phyloP scores from a whole-genome alignment of 768 basidiomycete genomes.

The Kwoniella pini region DNA sequence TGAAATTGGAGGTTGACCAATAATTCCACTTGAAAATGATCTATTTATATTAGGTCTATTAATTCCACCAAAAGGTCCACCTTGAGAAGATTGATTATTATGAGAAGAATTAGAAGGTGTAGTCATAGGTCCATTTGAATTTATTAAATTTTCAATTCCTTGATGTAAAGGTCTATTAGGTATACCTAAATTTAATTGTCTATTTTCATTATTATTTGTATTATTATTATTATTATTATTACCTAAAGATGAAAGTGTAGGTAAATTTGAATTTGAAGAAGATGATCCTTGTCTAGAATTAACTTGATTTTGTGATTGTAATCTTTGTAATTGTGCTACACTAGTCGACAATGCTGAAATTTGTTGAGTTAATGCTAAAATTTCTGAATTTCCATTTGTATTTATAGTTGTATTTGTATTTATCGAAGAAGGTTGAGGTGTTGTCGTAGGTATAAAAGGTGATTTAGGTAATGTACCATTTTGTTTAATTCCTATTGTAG shows the following conservation, averaged over 20 bases:
- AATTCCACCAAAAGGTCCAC: neutral
- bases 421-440: slow-evolving; percentile 1
- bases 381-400: slow-evolving; percentile 9
- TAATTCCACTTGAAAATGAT: slow-evolving; percentile 30
- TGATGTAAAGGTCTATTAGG: slow-evolving; percentile 15
- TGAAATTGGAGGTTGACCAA: slow-evolving; percentile 18
- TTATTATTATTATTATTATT: too few relatives aligned
- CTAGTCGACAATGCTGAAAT: slow-evolving; percentile 49
- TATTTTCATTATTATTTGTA: too few relatives aligned
- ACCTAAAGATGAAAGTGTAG: neutral
- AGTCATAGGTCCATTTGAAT: slow-evolving; percentile 22
- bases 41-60: slow-evolving; percentile 31
- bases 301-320: slow-evolving; percentile 37
- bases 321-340: slow-evolving; percentile 53
- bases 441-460: slow-evolving; percentile 19
- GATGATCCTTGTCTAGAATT: slow-evolving; percentile 9
- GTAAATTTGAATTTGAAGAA: neutral
- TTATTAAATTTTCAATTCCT: slow-evolving; percentile 13
- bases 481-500: neutral
- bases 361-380: slow-evolving; percentile 46
- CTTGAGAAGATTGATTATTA: neutral
- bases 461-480: slow-evolving; percentile 14
- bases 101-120: slow-evolving; percentile 10
- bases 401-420: too few relatives aligned
- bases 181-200: slow-evolving; percentile 8